phyloP scores from a whole-genome alignment of 108 stramenopile genomes.

The Skeletonema menzelii region DNA sequence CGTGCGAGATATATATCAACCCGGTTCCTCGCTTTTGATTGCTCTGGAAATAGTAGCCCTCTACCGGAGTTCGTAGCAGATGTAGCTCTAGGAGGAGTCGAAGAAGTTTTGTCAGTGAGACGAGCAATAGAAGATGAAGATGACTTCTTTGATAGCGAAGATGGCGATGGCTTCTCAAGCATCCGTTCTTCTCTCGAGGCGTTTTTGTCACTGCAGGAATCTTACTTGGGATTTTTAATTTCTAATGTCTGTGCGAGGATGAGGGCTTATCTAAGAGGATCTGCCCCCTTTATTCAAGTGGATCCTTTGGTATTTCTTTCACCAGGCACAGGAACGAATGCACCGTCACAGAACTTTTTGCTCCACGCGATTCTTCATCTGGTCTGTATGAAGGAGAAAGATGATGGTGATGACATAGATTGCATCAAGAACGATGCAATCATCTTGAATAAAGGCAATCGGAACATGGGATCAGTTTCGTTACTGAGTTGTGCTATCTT shows the following conservation, averaged over 20 bases:
- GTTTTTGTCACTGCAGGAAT: conserved; percentile 52
- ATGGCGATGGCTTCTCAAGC: conserved; percentile 57
- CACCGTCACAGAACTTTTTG: conserved; percentile 51
- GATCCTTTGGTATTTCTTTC: conserved; percentile 46
- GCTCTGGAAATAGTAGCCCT: conserved; percentile 7
- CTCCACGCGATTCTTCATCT: conserved; percentile 65
- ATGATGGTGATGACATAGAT: conserved; percentile 14
- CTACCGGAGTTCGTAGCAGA: conserved; percentile 32
- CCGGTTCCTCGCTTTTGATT: conserved; percentile 14
- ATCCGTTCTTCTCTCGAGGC: conserved; percentile 60
- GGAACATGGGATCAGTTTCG: conserved; percentile 56
- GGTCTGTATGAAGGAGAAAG: conserved; percentile 60
- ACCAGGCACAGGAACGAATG: conserved; percentile 10
- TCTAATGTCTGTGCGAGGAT: conserved; percentile 80
- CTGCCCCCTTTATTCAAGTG: conserved; percentile 54
- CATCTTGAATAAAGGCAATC: conserved; percentile 44
- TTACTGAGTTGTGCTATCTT: conserved; percentile 70
- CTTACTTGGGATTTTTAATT: conserved; percentile 70
- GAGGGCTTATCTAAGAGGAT: conserved; percentile 77
- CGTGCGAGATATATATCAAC: conserved; percentile 17
- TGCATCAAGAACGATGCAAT: conserved; percentile 58
- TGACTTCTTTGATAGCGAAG: conserved; percentile 41
- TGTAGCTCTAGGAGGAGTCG: conserved; percentile 41
- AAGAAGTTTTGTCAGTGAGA: conserved; percentile 40
- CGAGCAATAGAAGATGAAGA: conserved; percentile 38